Evolutionary conservation across 2,329 filamentous ascomycete genomes (phyloP).

Genomic region (Fusarium abutilonis): DNA sequence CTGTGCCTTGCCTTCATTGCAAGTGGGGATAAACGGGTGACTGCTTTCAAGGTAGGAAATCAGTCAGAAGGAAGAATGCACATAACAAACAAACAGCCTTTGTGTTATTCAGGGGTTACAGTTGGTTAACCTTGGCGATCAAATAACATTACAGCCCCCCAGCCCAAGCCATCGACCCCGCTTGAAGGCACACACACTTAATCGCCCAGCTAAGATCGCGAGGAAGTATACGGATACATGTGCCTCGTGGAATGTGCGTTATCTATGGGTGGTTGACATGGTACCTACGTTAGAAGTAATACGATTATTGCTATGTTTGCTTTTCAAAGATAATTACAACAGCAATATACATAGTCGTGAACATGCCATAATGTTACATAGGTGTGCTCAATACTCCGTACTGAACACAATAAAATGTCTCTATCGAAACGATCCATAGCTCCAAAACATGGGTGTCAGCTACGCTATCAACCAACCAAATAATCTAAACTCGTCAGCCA

Average conservation of each 20-base stretch:
- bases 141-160: constrained; percentile 22
- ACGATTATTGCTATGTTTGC: neutral
- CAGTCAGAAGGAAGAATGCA: constrained; percentile 2
- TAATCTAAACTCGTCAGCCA: constrained; percentile 27
- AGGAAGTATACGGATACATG: constrained; percentile 13
- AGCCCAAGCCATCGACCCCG: constrained; percentile 27
- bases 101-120: constrained; percentile 28
- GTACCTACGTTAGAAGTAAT: neutral
- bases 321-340: neutral
- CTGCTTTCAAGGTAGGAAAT: constrained; percentile 3
- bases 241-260: constrained; percentile 34
- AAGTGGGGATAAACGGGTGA: constrained; percentile 13
- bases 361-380: too few species aligned
- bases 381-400: too few species aligned
- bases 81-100: constrained; percentile 3
- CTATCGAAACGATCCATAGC: constrained; percentile 15
- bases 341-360: neutral
- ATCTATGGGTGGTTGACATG: constrained; percentile 10
- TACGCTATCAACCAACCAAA: constrained; percentile 19
- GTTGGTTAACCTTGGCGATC: constrained; percentile 17
- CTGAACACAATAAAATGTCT: constrained; percentile 10
- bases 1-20: constrained; percentile 12
- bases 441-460: constrained; percentile 19
- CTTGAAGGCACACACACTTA: constrained; percentile 25
- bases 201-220: constrained; percentile 32